Base-by-base conservation (phyloP, 1,139 yeast species). In the Scheffersomyces insectosa region DNA sequence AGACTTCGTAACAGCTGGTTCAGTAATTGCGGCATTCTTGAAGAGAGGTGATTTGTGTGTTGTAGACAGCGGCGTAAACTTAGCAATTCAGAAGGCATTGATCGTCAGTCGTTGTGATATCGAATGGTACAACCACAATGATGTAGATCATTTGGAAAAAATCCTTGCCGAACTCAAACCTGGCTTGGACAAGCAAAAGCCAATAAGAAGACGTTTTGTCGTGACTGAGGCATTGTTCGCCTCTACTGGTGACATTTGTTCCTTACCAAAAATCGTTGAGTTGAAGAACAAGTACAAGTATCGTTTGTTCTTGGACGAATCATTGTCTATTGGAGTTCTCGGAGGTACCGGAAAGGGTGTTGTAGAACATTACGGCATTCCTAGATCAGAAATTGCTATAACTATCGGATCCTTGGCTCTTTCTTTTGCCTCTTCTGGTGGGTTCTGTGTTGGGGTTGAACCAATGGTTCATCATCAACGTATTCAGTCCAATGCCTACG, bases 1-100 rank as follows among this genome's bases (percentile, higher is more conserved):
- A 69, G 98, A 93, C 59, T 84, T 88, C 54, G 83, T 88, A 48
- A 88, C 97, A 35, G 83, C 95, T 8, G 82, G 95, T n/a, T 86
- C 96, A n/a, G 96, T 93, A n/a, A 75, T 93, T 46, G 97, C 99
- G 12, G 91, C 97, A 36, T 93, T 93, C 63, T 77, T 93, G 56
- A 95, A 93, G 64, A 85, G 99, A 66, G 98, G 99, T 50, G 99
- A 93, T 64, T 77, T 88, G 48, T 83, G 91, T 54, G 84, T 93
- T 42, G 97, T 88, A 32, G 99, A 93, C 65, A 79, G 87, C 46
- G 87, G 88, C 25, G 85, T 85, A 40, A 83, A 80, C 51, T 63
- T 91, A 49, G 80, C 95, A 6, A 72, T 90, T 45, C 98, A 91
- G 68, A 93, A 90, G 63, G 98, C 97, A 5, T 76, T 90, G 51